These are phyloP conservation scores for Fusarium xylarioides DNA, from an alignment of 2,329 filamentous ascomycete species.

Conservation along the genomic window DNA sequence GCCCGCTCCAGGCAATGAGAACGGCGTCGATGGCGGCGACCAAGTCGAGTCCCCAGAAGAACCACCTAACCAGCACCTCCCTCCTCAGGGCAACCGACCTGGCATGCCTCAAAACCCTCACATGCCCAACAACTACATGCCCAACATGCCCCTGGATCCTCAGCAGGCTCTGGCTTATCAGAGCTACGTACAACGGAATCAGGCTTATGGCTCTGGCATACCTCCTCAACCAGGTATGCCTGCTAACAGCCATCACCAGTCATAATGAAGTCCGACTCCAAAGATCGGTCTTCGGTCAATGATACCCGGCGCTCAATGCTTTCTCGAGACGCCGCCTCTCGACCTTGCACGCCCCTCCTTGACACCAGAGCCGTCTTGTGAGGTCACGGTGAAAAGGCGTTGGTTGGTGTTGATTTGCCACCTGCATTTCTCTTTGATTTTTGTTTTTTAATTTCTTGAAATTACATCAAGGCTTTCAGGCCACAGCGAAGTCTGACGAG, in stretches of 20 bases:
- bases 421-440: conserved; percentile 42
- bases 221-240: conserved; percentile 80
- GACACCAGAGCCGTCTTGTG: conserved; percentile 50
- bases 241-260: conserved; percentile 83
- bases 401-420: conserved; percentile 50
- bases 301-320: conserved; percentile 70
- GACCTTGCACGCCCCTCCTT: conserved; percentile 40
- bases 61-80: conserved; percentile 78
- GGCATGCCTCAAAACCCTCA: conserved; percentile 72
- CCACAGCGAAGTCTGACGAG: conserved; percentile 13
- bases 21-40: conserved; percentile 78
- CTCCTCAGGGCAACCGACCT: conserved; percentile 65
- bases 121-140: conserved; percentile 71
- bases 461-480: conserved; percentile 30
- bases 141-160: conserved; percentile 74
- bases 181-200: conserved; percentile 78
- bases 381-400: conserved; percentile 52
- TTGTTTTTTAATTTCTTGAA: conserved; percentile 26
- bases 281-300: conserved; percentile 49
- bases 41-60: conserved; percentile 93
- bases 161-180: conserved; percentile 85
- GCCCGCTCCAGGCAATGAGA: conserved; percentile 81
- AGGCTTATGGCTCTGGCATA: conserved; percentile 79
- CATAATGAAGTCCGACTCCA: conserved; percentile 56
- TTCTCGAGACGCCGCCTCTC: conserved; percentile 50